Percentiles rank a stretch among this genome's conserved stretches.
Evolutionary conservation across 768 basidiomycete species (phyloP).

Genomic region (Exsudoporus frostii): DNA sequence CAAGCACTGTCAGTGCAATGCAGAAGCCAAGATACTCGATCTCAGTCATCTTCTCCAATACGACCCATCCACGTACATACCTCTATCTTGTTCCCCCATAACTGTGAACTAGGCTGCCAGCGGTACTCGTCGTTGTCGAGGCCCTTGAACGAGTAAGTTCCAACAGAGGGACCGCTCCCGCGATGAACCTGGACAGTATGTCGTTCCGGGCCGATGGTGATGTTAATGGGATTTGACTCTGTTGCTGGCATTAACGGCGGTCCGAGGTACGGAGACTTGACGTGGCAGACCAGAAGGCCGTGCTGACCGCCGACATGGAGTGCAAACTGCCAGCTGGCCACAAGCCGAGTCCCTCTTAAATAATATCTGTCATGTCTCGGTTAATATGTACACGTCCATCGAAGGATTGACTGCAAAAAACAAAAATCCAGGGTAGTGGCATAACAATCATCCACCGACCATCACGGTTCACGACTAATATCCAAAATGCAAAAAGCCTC

Average conservation of each 20-base stretch:
- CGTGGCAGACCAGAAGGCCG: constrained; percentile 23
- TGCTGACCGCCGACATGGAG: constrained; percentile 18
- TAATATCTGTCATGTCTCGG: constrained; percentile 21
- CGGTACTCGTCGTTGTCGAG: constrained; percentile 23
- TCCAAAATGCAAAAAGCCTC: not conserved
- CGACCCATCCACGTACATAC: constrained; percentile 18
- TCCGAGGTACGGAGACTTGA: constrained; percentile 29
- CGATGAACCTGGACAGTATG: constrained; percentile 12
- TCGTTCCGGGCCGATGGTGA: constrained; percentile 15
- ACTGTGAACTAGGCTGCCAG: constrained; percentile 18
- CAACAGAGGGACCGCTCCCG: not conserved
- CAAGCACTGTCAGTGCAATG: constrained; percentile 19
- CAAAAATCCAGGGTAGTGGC: no score
- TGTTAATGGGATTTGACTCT: constrained; percentile 15
- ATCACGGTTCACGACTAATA: no score
- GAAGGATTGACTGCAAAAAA: no score
- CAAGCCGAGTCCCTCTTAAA: constrained; percentile 16
- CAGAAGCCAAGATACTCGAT: not conserved
- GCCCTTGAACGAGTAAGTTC: constrained; percentile 20
- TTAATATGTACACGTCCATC: not conserved
- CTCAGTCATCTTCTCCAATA: not conserved
- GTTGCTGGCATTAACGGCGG: constrained; percentile 15
- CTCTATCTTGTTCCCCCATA: constrained; percentile 18
- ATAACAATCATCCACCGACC: no score
- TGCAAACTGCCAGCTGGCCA: constrained; percentile 20